phyloP scores from a whole-genome alignment of 768 basidiomycete genomes.

The Pulveroboletus sp. region DNA sequence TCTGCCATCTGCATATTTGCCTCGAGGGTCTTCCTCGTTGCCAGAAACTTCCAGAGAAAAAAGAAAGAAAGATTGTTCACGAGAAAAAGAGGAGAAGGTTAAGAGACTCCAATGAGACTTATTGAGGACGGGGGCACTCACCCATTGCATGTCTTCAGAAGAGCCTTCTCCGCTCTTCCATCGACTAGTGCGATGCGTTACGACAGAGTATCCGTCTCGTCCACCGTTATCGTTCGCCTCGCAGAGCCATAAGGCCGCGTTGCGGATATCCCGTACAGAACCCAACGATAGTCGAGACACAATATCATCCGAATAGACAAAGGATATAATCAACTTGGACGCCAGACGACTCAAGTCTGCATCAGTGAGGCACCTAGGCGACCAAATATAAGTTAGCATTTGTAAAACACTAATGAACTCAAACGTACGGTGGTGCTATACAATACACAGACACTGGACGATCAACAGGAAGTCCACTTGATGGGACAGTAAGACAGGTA shows the following conservation, averaged over 20 bases:
- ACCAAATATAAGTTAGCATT: background rate
- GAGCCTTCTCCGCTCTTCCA: slow-evolving; percentile 60
- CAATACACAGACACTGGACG: slow-evolving; percentile 70
- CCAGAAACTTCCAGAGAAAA: slow-evolving; percentile 52
- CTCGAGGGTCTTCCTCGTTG: slow-evolving; percentile 77
- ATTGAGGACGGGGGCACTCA: slow-evolving; percentile 31
- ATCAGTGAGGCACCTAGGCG: slow-evolving; percentile 55
- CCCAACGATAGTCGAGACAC: slow-evolving; percentile 76
- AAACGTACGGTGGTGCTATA: slow-evolving; percentile 73
- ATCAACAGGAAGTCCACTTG: slow-evolving; percentile 65
- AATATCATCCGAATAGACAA: slow-evolving; percentile 79
- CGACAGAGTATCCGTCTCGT: slow-evolving; percentile 36
- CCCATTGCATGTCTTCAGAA: slow-evolving; percentile 47
- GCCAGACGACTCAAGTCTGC: slow-evolving; percentile 55
- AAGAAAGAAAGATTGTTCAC: background rate
- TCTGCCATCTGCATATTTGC: slow-evolving; percentile 75
- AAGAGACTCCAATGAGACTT: background rate
- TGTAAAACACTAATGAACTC: background rate
- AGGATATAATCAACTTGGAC: slow-evolving; percentile 62
- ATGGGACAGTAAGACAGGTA: slow-evolving; percentile 63
- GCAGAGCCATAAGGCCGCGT: slow-evolving; percentile 76
- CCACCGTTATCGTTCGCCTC: slow-evolving; percentile 50
- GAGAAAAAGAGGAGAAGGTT: background rate
- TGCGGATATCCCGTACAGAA: slow-evolving; percentile 67
- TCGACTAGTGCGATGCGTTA: slow-evolving; percentile 45